Evolutionary conservation across 1,139 yeast species (phyloP).

Genomic region (Pichia sp.): DNA sequence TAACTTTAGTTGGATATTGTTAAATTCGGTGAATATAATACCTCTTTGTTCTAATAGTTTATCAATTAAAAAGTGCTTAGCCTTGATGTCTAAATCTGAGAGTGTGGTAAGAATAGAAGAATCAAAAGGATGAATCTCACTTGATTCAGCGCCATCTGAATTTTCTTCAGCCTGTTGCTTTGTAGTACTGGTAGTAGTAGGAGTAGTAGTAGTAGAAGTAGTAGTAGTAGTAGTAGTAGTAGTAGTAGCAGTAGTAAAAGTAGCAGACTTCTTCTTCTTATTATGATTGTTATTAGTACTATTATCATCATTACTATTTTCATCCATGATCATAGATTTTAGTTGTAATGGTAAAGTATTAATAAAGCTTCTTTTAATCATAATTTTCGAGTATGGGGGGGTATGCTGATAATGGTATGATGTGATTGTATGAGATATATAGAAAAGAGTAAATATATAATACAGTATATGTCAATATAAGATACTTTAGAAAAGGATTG

Average conservation of each 20-base stretch:
- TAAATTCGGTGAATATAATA: constrained; percentile 22
- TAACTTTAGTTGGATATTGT: constrained; percentile 22
- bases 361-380: constrained; percentile 17
- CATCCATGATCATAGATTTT: constrained; percentile 10
- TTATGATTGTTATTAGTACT: not conserved
- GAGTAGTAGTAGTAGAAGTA: no score
- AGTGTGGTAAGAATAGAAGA: constrained; percentile 3
- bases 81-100: constrained; percentile 4
- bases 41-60: constrained; percentile 23
- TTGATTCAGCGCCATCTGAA: not conserved
- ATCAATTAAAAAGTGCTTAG: constrained; percentile 12
- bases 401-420: no score
- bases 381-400: no score
- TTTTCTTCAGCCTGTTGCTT: no score
- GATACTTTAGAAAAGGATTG: not conserved
- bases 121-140: constrained; percentile 4
- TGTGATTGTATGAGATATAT: not conserved
- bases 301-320: not conserved
- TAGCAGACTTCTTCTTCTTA: not conserved
- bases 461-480: not conserved
- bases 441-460: not conserved
- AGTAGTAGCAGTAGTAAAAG: no score
- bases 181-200: no score
- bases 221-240: no score
- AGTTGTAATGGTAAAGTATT: constrained; percentile 16